Evolutionary conservation across 2,329 filamentous ascomycete genomes (phyloP), one percentile per base, ranked within the genome.

Genomic region (Pseudogymnoascus sp.): DNA sequence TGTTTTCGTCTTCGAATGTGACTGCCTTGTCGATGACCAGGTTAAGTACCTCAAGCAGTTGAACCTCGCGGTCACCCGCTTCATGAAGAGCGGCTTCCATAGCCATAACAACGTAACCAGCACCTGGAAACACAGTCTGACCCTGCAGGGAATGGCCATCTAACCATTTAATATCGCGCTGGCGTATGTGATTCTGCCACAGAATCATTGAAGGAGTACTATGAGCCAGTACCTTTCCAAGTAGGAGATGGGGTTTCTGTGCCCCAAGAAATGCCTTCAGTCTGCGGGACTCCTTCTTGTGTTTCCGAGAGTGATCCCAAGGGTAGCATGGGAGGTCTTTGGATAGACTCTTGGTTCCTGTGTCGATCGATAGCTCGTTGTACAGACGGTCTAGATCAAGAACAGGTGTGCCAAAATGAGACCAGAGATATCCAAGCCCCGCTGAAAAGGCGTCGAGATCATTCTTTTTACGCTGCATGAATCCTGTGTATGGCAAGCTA

Each of bases 241-340:
- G 26, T 28, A 28, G 26, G 26, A 28, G 14, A 26, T 10, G 16
- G 14, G 41, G 10, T 59, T 38, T 16, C 35, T 37, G 16, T 19
- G n/a, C 19, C 16, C 22, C 10, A 26, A 12, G 50, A 43, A 60
- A 28, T 37, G 60, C 12, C 28, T 28, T 24, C 62, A 64, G 35
- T 59, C 31, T 41, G 60, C 60, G 24, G 31, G 80, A 81, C 64
- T 84, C 82, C 64, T 79, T 75, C 82, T 82, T 84, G 68, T 82
- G 82, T 0, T 69, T 72, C 31, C 76, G 79, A 16, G 72, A 70
- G 63, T 84, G 82, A 26, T 84, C 81, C 81, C 82, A 84, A 0
- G 79, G 75, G 64, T 84, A 84, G 1, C 76, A 73, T 1, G 82
- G 81, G n/a, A 84, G 69, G 62, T 28, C 26, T 28, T 28, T 28